These are phyloP conservation scores for Aspergillus haitiensis DNA, from an alignment of 495 filamentous ascomycete species.

Conservation along the genomic window DNA sequence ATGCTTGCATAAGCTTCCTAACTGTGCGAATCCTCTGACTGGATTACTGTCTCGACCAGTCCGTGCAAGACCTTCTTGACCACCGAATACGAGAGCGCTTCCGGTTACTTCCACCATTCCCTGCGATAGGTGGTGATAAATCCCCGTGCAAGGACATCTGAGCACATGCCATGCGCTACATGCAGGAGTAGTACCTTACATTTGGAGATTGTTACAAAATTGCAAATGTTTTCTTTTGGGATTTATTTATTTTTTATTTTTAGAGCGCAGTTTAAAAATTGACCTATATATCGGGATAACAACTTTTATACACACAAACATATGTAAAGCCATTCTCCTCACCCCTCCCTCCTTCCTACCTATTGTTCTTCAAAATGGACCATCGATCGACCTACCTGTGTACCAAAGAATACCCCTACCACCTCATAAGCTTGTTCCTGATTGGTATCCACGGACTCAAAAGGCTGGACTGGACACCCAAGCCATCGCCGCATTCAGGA, in stretches of 20 bases:
- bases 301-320: neutral
- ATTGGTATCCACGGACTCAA: neutral
- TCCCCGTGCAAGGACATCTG: slow-evolving; percentile 14
- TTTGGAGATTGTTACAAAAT: slow-evolving; percentile 8
- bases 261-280: neutral
- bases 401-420: neutral
- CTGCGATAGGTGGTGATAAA: slow-evolving; percentile 22
- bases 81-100: slow-evolving; percentile 14
- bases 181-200: slow-evolving; percentile 17
- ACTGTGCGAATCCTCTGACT: slow-evolving; percentile 7
- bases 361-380: neutral
- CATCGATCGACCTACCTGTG: neutral
- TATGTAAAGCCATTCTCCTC: neutral
- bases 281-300: neutral
- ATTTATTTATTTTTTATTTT: neutral
- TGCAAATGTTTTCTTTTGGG: neutral
- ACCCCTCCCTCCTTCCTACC: neutral
- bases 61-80: neutral
- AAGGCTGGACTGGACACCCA: slow-evolving; percentile 1
- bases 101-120: slow-evolving; percentile 10
- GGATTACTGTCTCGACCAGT: neutral
- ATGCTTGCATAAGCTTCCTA: slow-evolving; percentile 9
- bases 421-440: slow-evolving; percentile 21
- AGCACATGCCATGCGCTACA: slow-evolving; percentile 16
- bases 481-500: slow-evolving; percentile 13